Evolutionary conservation across 2,329 filamentous ascomycete species (phyloP), one percentile per base, ranked within the genome.

Genomic region (Aureobasidium sp.): DNA sequence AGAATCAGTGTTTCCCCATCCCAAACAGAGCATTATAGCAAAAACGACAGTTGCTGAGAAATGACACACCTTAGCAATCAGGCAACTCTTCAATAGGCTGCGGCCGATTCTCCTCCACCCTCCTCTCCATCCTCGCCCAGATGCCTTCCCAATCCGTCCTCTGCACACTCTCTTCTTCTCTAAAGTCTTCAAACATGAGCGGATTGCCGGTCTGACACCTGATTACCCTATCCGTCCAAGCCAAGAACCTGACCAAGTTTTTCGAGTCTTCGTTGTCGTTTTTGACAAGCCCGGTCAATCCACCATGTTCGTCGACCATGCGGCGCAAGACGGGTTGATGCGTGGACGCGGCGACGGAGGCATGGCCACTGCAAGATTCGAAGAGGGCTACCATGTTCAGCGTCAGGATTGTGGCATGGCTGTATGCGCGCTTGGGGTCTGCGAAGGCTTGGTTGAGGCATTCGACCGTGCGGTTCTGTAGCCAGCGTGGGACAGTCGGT

Each of bases 351-450:
- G 40, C 22, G 12, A 7, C 1, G 1, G 33, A 6, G 0, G 15
- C 49, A 4, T 56, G 17, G 17, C 49, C 60, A 6, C 15, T 42
- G 5, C n/a, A 39, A 11, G n/a, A 15, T 11, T 61, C 60, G 33
- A 48, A 61, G n/a, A 61, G 29, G 11, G 60, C 39, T 17, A 61
- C 48, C 40, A 61, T 24, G 42, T 48, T 56, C 19, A 61, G 2
- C 2, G 60, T 31, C 22, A 61, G 24, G 27, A 56, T 56, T 5
- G 31, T 40, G 17, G 60, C 48, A n/a, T 53, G 29, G 33, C 39
- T 56, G 42, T 47, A 54, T 5, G 49, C 60, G 22, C 60, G 60
- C 31, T 29, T 48, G 12, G 49, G 40, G 17, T 61, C 50, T 3
- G n/a, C 11, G 5, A 61, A 31, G 14, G 50, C 60, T 15, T 53